Base-by-base conservation (phyloP, 106 monocot genomes). In the Allium cepa region DNA sequence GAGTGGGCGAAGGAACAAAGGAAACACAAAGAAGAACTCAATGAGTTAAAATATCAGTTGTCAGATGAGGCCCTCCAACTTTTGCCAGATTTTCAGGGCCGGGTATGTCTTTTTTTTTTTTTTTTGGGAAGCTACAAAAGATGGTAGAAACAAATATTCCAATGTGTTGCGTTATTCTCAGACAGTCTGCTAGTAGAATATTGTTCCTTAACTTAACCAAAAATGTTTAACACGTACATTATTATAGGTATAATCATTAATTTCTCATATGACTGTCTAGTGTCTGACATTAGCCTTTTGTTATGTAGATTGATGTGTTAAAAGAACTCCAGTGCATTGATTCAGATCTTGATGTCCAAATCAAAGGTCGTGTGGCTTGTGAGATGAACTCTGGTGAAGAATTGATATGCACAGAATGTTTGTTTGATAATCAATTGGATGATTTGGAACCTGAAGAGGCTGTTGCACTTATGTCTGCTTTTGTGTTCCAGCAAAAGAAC, bases 341-440 rank as follows among this genome's bases (percentile, higher is more conserved):
- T 79, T 83, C 73, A 58, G 92, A 96, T 70, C 86, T 86, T 64
- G 88, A 88, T 62, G 96, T 96, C 26, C 92, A 96, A 78, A 86
- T 92, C 60, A 96, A 96, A 78, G 96, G 96, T 15, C 72, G 96
- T 17, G 96, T 96, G n/a, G 96, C 96, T 49, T 96, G 96, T 77
- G 96, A 92, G 74, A 96, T 96, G 96, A 96, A 96, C 72, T 96
- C 96, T 28, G 96, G 96, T 50, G 96, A 96, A 76, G 96, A 96
- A 63, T 74, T 96, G 75, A 96, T 96, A 61, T 96, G 88, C 80
- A 88, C 96, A 3, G 92, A 96, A 71, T 96, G 91, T 73, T 80
- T 96, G 68, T 96, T 96, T 84, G 96, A 96, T 59, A 96, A 96
- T 72, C 96, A 96, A 59, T 72, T 96, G 26, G 96, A 96, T 77